Evolutionary conservation across 2,329 filamentous ascomycete genomes (phyloP).

Genomic region (Podosphaera fusca): DNA sequence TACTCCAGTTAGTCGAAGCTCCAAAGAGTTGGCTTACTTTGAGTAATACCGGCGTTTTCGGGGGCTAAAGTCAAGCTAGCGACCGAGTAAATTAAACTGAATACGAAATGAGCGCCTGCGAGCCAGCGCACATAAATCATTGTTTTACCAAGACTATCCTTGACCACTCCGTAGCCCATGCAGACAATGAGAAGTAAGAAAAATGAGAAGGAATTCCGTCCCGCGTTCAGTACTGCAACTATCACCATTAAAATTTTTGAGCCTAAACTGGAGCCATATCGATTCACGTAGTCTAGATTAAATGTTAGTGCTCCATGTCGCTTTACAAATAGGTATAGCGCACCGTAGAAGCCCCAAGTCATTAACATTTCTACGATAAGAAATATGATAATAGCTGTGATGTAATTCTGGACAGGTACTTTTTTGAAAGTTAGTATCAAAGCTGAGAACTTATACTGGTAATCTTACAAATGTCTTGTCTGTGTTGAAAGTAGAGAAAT

Average conservation of each 20-base stretch:
- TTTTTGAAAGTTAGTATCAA: not conserved
- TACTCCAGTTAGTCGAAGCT: constrained; percentile 10
- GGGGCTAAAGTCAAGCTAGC: constrained; percentile 75
- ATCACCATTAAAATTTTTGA: constrained; percentile 73
- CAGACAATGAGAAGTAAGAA: constrained; percentile 94
- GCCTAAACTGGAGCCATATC: constrained; percentile 60
- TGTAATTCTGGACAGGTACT: constrained; percentile 97
- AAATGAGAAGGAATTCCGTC: constrained; percentile 92
- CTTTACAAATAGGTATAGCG: constrained; percentile 8
- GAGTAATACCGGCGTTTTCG: constrained; percentile 45
- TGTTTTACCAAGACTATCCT: constrained; percentile 69
- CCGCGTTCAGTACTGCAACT: constrained; percentile 83
- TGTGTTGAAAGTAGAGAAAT: constrained; percentile 85
- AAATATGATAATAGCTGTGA: constrained; percentile 88
- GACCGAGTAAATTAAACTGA: constrained; percentile 80
- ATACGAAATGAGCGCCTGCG: constrained; percentile 80
- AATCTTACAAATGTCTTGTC: constrained; percentile 59
- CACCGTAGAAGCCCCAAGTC: constrained; percentile 94
- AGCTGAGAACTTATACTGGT: not conserved
- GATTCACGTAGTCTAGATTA: constrained; percentile 62
- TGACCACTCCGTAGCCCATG: constrained; percentile 98
- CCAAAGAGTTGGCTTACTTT: not conserved
- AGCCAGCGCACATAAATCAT: constrained; percentile 89
- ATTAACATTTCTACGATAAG: constrained; percentile 89
- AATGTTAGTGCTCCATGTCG: too few species aligned